Evolutionary conservation across 2,329 filamentous ascomycete genomes (phyloP), one percentile per base, ranked within the genome.

Genomic region (Arachnomyces sp.): DNA sequence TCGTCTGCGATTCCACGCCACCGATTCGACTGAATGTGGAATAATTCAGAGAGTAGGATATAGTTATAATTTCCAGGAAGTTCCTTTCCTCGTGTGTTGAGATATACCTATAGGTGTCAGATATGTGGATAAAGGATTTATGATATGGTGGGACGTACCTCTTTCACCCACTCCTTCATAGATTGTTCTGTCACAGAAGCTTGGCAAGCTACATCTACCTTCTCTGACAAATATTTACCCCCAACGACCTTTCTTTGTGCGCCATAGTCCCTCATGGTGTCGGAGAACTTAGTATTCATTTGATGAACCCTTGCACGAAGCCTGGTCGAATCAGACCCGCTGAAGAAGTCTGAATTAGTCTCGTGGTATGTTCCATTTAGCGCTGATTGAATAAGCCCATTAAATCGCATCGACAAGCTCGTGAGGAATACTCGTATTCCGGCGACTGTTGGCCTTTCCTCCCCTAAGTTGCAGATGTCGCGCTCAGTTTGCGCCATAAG

Each of bases 31-130:
- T 60, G 53, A 6, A 29, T 17, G 39, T 55, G 48, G 34, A 56
- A 60, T 3, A 58, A 34, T 28, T 50, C 46, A 2, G 39, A 28
- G 2, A 57, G 39, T 2, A 58, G 45, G 3, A 45, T 34, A 28
- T 52, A 47, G 17, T 55, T 57, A 38, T 56, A 56, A 34, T 52
- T 53, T 1, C 55, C 55, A 4, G 56, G 54, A 7, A 58, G 29
- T 36, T 59, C 56, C 25, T 42, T 40, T 2, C 55, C 55, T 25
- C 54, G 31, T 8, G 46, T 51, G 8, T 39, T 38, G 17, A 43
- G 11, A 36, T 57, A 56, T 7, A 52, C 33, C 54, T 58, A 31
- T 48, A 44, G 39, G 2, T 36, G 34, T 34, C 25, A 20, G 13
- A 34, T n/a, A 18, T 13, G 18, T 17, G 7, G 14, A 15, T 12